Base-by-base conservation (phyloP, 2,329 filamentous ascomycete species). In the Colletotrichum siamense region DNA sequence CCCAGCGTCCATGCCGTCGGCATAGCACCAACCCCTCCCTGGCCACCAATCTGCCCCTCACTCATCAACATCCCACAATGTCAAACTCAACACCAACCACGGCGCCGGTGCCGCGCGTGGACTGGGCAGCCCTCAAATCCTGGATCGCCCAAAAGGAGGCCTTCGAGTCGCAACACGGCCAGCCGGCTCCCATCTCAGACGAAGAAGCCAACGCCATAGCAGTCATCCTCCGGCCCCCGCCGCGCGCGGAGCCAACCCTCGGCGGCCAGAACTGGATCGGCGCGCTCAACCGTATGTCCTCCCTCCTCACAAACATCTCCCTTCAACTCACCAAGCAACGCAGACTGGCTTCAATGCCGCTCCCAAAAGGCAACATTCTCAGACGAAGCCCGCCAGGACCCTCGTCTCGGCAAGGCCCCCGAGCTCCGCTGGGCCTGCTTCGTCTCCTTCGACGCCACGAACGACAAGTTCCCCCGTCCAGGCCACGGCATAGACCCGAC, bases 111-210 rank as follows among this genome's bases (percentile, higher is more conserved):
- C 30, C 64, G 9, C 34, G 61, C 59, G 71, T 84, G 18, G 78
- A 83, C 18, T 87, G 84, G 82, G 76, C 78, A n/a, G 80, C 79
- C 22, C 78, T 89, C 69, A 84, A 84, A 66, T 80, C 79, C 18
- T 89, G 85, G 85, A 82, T 88, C 70, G 83, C 84, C 28, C 62
- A 82, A 24, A 86, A 89, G 66, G 86, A 87, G 71, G 79, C 81
- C 3, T 81, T 80, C 59, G 84, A 87, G 79, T 78, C 72, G 12
- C 44, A 78, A 8, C 77, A 82, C 44, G 81, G 81, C 8, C 39
- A 77, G 16, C 84, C 87, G 0, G 82, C 85, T 2, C 83, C 84
- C 0, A 79, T 90, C 34, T 84, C 84, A 0, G 81, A 82, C 6
- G 77, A 80, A 6, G 84, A 91, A 79, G 80, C 82, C 12, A 80